Conservation (phyloP, 192 early-diverging fungal genomes). For the Chytriomyces hyalinus region DNA sequence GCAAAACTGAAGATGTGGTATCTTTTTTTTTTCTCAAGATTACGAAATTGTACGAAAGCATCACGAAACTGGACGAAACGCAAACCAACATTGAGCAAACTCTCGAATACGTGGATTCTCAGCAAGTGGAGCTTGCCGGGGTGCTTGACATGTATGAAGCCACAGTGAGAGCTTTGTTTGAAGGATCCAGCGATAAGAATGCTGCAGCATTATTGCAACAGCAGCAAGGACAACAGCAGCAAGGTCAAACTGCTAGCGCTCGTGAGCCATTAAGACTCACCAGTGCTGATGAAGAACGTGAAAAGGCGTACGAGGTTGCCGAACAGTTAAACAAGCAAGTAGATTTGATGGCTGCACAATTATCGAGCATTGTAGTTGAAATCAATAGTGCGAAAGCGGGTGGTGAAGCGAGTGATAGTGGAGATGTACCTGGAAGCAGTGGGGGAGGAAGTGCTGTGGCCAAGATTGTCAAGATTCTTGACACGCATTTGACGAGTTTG, state of each 20-base stretch:
- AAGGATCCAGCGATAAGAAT: not conserved
- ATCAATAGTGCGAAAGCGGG: constrained; percentile 71
- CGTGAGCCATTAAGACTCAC: constrained; percentile 41
- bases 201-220: constrained; percentile 16
- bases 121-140: constrained; percentile 80
- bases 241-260: not conserved
- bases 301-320: constrained; percentile 82
- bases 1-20: constrained; percentile 17
- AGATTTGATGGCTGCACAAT: constrained; percentile 80
- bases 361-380: constrained; percentile 83
- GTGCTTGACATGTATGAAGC: constrained; percentile 82
- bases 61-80: constrained; percentile 72
- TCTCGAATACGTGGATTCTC: constrained; percentile 84
- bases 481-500: constrained; percentile 86
- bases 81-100: constrained; percentile 84
- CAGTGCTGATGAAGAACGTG: constrained; percentile 83
- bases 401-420: constrained; percentile 43
- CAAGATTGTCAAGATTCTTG: constrained; percentile 89
- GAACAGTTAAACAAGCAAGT: constrained; percentile 86
- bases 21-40: constrained; percentile 56
- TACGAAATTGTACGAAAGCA: constrained; percentile 73
- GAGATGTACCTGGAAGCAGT: not conserved
- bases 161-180: constrained; percentile 57
- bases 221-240: constrained; percentile 28
- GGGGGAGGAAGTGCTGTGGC: constrained; percentile 52